Conservation (phyloP, 768 basidiomycete genomes). For the Mycena alexandri region DNA sequence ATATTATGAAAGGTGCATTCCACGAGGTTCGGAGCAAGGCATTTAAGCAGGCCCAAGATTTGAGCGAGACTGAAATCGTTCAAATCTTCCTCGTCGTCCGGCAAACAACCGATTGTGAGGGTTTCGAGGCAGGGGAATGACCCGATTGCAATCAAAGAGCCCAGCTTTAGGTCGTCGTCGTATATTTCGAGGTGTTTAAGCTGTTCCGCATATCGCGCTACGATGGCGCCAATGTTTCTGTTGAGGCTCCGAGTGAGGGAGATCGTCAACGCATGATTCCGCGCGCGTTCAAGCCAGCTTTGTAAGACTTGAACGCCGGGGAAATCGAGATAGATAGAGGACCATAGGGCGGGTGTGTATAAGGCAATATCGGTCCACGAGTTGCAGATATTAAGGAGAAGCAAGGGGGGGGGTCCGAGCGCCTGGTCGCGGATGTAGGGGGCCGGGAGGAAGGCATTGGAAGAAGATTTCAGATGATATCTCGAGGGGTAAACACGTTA, state of each 20-base stretch:
- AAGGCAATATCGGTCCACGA: not conserved
- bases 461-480: constrained; percentile 5
- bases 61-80: not conserved
- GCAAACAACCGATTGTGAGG: not conserved
- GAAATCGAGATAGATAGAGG: not conserved
- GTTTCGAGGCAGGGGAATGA: not conserved
- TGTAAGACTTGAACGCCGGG: not conserved
- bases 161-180: not conserved
- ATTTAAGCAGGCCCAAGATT: not conserved
- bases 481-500: constrained; percentile 12
- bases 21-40: constrained; percentile 2
- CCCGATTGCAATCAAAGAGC: not conserved
- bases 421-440: not conserved
- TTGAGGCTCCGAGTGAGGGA: not conserved
- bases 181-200: not conserved
- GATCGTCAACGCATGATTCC: not conserved
- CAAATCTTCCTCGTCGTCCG: not conserved
- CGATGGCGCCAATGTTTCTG: not conserved
- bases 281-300: not conserved
- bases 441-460: not conserved
- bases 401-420: not conserved
- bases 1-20: not conserved
- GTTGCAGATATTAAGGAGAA: constrained; percentile 1
- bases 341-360: not conserved
- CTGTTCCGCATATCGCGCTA: not conserved